Percentiles rank a stretch among this genome's conserved stretches.
Evolutionary conservation across 2,329 filamentous ascomycete species (phyloP).

Genomic region (Lasiodiplodia hormozganensis): DNA sequence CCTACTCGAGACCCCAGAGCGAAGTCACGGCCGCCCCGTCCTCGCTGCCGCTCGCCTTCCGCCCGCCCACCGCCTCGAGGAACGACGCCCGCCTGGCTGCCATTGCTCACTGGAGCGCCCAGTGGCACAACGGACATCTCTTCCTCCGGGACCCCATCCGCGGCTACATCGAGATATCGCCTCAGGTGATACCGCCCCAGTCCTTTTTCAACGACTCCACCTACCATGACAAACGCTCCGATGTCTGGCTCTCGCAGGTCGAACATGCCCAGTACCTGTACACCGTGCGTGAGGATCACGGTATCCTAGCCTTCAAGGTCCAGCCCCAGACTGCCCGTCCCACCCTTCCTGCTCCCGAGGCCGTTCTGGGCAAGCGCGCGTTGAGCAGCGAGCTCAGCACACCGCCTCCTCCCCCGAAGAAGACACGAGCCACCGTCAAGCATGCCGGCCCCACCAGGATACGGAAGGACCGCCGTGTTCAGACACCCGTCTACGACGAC

Average conservation of each 20-base stretch:
- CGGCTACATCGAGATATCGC: constrained; percentile 18
- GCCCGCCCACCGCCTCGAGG: constrained; percentile 7
- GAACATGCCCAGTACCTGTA: constrained; percentile 25
- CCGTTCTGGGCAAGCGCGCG: constrained; percentile 28
- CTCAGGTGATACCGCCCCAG: constrained; percentile 16
- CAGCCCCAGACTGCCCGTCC: constrained; percentile 23
- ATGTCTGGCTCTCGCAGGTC: constrained; percentile 24
- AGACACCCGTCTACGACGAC: constrained; percentile 31
- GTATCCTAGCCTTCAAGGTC: constrained; percentile 30
- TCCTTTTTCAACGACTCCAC: constrained; percentile 28
- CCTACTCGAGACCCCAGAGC: constrained; percentile 12
- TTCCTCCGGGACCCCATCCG: constrained; percentile 19
- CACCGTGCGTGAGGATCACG: constrained; percentile 27
- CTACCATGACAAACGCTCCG: constrained; percentile 21
- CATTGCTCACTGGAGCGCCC: constrained; percentile 23
- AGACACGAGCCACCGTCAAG: constrained; percentile 4
- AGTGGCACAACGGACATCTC: constrained; percentile 28
- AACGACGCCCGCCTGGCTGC: constrained; percentile 6
- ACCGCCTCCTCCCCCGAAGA: constrained; percentile 16
- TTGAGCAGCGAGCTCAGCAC: constrained; percentile 15
- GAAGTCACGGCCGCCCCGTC: background rate
- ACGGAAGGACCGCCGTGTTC: constrained; percentile 32
- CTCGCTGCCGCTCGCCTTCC: constrained; percentile 18
- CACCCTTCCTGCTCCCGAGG: constrained; percentile 1
- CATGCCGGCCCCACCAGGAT: constrained; percentile 32